Percentiles rank a stretch among this genome's conserved stretches.
Evolutionary conservation across 2,329 filamentous ascomycete genomes (phyloP).

Genomic region (Neophaeococcomyces aloes): DNA sequence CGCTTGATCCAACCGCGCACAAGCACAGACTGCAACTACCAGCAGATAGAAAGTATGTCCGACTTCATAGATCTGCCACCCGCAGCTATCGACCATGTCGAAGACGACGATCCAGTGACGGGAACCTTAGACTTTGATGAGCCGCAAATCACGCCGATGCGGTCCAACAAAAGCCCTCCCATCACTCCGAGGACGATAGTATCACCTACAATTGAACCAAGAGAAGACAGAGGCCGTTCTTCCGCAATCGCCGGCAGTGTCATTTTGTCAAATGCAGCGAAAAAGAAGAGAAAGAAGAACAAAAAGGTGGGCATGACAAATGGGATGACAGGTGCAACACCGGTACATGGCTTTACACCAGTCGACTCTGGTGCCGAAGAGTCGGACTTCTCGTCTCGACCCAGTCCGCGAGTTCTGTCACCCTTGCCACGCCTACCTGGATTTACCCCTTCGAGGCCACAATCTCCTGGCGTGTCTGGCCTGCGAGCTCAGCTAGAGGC

Average conservation of each 20-base stretch:
- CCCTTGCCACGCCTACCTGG: slow-evolving; percentile 23
- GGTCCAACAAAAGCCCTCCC: slow-evolving; percentile 16
- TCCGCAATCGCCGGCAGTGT: slow-evolving; percentile 21
- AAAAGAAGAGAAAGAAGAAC: slow-evolving; percentile 35
- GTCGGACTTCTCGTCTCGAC: slow-evolving; percentile 33
- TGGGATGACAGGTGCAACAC: slow-evolving; percentile 21
- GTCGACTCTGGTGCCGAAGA: slow-evolving; percentile 36
- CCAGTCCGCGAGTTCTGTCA: slow-evolving; percentile 26
- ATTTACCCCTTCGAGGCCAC: slow-evolving; percentile 41
- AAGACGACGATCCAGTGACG: slow-evolving; percentile 6
- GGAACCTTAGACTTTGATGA: slow-evolving; percentile 13
- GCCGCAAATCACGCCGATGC: slow-evolving; percentile 20
- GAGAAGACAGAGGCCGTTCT: slow-evolving; percentile 14
- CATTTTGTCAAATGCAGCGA: slow-evolving; percentile 24
- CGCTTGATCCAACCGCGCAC: background rate
- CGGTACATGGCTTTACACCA: slow-evolving; percentile 35
- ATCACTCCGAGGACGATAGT: slow-evolving; percentile 11
- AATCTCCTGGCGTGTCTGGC: slow-evolving; percentile 65
- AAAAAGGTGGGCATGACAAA: slow-evolving; percentile 16
- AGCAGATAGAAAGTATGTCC: background rate
- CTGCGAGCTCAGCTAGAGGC: slow-evolving; percentile 73
- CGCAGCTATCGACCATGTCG: background rate
- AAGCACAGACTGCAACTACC: background rate
- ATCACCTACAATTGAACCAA: background rate
- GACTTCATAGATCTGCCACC: background rate